Base-by-base conservation (phyloP, 163 green algal species). In the Smithsoniella earleae region DNA sequence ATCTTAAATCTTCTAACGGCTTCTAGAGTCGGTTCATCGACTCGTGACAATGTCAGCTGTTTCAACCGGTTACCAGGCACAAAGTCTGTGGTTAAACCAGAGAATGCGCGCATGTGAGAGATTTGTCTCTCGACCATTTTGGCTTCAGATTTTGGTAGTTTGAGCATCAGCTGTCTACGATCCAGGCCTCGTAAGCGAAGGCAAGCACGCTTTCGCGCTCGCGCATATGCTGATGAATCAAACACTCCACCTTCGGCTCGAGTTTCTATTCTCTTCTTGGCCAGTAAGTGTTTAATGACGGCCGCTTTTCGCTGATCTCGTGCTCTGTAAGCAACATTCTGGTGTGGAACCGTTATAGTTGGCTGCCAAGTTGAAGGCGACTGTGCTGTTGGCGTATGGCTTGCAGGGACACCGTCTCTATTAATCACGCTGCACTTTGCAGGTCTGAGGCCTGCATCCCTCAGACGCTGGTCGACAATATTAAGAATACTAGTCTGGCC, bases 71-170 rank as follows among this genome's bases (percentile, higher is more conserved):
- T 69, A 0, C 58, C 58, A 36, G 58, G 43, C 0, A 16, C 43
- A 6, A 69, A 33, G 0, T 30, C 58, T 16, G 58, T 69, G 3
- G 49, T 64, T n/a, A n/a, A n/a, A n/a, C n/a, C n/a, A n/a, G n/a
- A n/a, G n/a, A n/a, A n/a, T n/a, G n/a, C n/a, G n/a, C n/a, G n/a
- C n/a, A n/a, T n/a, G n/a, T n/a, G n/a, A n/a, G n/a, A n/a, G n/a
- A n/a, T n/a, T n/a, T n/a, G n/a, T n/a, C n/a, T n/a, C n/a, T n/a
- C n/a, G n/a, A n/a, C n/a, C n/a, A n/a, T n/a, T n/a, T n/a, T n/a
- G n/a, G n/a, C n/a, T n/a, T n/a, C n/a, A 30, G 58, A 4, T 38
- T 69, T 69, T 37, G 58, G 58, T 34, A 69, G 27, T 31, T 69
- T 69, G 58, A 30, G 20, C n/a, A 69, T 30, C 58, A 69, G 25